phyloP scores from a whole-genome alignment of 2,329 filamentous ascomycete genomes.

The Aspergillus brasiliensis region DNA sequence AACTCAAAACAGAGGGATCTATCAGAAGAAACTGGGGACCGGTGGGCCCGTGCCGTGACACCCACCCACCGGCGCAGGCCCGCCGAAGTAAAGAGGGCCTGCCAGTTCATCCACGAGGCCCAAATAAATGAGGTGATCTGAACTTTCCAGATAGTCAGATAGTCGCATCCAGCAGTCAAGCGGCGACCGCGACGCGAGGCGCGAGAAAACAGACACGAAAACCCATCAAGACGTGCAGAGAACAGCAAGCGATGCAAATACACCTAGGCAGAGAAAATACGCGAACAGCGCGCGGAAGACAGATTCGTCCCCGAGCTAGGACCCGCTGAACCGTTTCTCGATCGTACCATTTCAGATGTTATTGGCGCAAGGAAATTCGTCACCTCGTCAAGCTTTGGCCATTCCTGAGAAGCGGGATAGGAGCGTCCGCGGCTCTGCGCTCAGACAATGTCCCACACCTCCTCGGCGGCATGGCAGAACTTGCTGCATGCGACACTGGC shows the following conservation, averaged over 20 bases:
- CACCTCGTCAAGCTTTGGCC: conserved; percentile 28
- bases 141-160: neutral
- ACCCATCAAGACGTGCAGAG: conserved; percentile 18
- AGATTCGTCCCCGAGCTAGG: conserved; percentile 5
- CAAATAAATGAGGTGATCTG: conserved; percentile 2
- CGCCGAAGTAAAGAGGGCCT: neutral
- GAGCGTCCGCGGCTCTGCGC: conserved; percentile 4
- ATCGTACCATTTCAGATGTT: conserved; percentile 18
- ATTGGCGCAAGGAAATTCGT: conserved; percentile 31
- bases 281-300: conserved; percentile 6
- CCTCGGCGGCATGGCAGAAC: conserved; percentile 97
- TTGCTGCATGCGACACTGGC: conserved; percentile 99
- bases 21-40: neutral
- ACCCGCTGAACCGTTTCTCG: conserved; percentile 14
- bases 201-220: conserved; percentile 10
- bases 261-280: conserved; percentile 6
- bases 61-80: neutral
- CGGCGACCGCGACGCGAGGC: neutral
- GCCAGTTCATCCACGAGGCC: neutral
- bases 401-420: conserved; percentile 12
- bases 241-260: conserved; percentile 16
- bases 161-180: neutral
- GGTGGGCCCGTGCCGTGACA: neutral
- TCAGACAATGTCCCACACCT: conserved; percentile 92
- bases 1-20: conserved; percentile 1